Conservation (phyloP, 805 yeast genomes). For the Maudiozyma serrabonitensis region DNA sequence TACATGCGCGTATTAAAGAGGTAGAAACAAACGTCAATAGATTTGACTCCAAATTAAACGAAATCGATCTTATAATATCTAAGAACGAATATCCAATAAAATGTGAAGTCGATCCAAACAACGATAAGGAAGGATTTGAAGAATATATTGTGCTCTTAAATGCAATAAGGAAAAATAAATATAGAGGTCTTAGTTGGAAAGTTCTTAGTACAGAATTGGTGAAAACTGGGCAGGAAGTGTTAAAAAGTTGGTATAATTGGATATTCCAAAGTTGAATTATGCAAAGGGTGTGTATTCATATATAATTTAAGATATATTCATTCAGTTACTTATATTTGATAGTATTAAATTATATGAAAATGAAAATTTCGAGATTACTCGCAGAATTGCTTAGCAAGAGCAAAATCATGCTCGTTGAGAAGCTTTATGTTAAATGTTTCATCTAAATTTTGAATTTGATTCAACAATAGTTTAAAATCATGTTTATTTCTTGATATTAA, state of each 20-base stretch:
- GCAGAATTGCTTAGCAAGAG: background rate
- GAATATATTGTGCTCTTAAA: slow-evolving; percentile 10
- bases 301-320: no score
- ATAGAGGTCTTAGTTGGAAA: slow-evolving; percentile 13
- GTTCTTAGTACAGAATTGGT: slow-evolving; percentile 9
- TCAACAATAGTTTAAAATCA: slow-evolving; percentile 5
- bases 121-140: slow-evolving; percentile 11
- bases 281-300: background rate
- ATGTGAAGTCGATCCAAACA: slow-evolving; percentile 1
- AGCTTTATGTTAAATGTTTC: slow-evolving; percentile 1
- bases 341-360: background rate
- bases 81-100: slow-evolving; percentile 3
- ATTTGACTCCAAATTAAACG: slow-evolving; percentile 28
- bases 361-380: background rate
- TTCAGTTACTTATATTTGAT: no score
- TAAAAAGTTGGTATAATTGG: slow-evolving; percentile 15
- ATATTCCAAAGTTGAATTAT: background rate
- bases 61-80: slow-evolving; percentile 10
- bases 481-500: slow-evolving; percentile 9
- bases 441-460: slow-evolving; percentile 2
- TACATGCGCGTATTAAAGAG: slow-evolving; percentile 54
- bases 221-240: slow-evolving; percentile 8
- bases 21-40: slow-evolving; percentile 50
- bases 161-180: slow-evolving; percentile 9
- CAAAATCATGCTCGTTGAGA: background rate